Percentiles rank a stretch among this genome's conserved stretches.
Evolutionary conservation across 2,329 filamentous ascomycete species (phyloP).

Genomic region (Hortaea werneckii): DNA sequence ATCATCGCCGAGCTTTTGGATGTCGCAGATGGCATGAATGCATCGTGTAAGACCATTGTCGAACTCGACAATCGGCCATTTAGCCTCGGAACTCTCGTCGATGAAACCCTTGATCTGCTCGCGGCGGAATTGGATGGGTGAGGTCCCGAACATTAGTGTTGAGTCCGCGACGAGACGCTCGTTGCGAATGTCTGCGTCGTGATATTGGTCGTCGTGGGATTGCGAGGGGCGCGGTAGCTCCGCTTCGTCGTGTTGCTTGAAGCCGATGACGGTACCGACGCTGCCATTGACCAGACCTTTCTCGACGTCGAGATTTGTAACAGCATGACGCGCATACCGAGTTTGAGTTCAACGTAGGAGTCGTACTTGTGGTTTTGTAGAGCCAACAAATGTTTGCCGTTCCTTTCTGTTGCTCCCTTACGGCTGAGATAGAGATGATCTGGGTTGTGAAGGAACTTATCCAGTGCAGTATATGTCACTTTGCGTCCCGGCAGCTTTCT

Average conservation of each 20-base stretch:
- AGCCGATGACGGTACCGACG: conserved; percentile 36
- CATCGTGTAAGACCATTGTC: conserved; percentile 34
- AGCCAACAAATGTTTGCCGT: neutral
- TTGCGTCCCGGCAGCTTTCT: neutral
- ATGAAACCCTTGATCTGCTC: conserved; percentile 32
- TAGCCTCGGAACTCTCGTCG: conserved; percentile 12
- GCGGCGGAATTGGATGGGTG: conserved; percentile 29
- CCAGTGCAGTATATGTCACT: neutral
- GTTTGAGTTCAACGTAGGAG: conserved; percentile 35
- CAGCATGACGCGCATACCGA: conserved; percentile 44
- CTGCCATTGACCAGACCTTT: conserved; percentile 39
- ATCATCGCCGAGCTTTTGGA: conserved; percentile 37
- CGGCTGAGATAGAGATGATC: neutral
- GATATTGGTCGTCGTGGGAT: neutral
- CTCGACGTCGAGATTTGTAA: conserved; percentile 40
- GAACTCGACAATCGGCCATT: conserved; percentile 45
- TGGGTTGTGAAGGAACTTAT: neutral
- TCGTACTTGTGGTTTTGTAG: conserved; percentile 35
- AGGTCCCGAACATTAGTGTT: conserved; percentile 16
- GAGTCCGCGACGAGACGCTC: neutral
- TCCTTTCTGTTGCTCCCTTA: neutral
- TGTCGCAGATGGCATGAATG: conserved; percentile 42
- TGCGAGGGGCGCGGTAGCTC: neutral
- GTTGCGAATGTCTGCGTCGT: neutral
- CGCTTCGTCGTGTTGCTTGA: conserved; percentile 4